Percentiles rank a stretch among this genome's conserved stretches.
Evolutionary conservation across 768 basidiomycete species (phyloP).

Genomic region (Megacollybia marginata): DNA sequence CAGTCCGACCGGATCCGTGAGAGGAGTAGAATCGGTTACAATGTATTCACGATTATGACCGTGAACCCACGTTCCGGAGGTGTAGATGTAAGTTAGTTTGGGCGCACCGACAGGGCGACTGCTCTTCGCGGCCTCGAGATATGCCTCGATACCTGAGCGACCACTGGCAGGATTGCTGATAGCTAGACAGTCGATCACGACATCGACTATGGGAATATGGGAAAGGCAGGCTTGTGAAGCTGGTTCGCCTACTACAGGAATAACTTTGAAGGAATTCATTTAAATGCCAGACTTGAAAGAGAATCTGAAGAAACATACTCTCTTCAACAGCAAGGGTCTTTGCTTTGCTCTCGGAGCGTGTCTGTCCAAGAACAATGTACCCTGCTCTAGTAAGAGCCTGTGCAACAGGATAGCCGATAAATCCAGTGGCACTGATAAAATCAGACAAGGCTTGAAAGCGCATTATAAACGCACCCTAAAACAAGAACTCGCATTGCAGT

Average conservation of each 20-base stretch:
- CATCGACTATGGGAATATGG: slow-evolving; percentile 24
- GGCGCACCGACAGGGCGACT: neutral
- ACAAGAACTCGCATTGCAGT: slow-evolving; percentile 18
- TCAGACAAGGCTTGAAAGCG: neutral
- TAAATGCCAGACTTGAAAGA: neutral
- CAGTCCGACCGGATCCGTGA: slow-evolving; percentile 14
- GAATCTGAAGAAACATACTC: slow-evolving; percentile 17
- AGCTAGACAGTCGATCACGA: slow-evolving; percentile 24
- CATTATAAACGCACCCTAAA: slow-evolving; percentile 12
- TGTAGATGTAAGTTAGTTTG: neutral
- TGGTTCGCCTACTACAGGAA: slow-evolving; percentile 25
- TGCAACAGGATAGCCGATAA: slow-evolving; percentile 34
- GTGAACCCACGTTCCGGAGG: neutral
- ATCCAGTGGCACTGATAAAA: slow-evolving; percentile 31
- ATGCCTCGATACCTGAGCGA: slow-evolving; percentile 11
- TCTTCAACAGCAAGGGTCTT: slow-evolving; percentile 30
- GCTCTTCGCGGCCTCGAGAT: neutral
- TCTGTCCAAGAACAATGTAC: slow-evolving; percentile 37
- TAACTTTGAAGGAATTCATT: slow-evolving; percentile 15
- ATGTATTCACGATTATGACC: slow-evolving; percentile 22
- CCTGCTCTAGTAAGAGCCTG: slow-evolving; percentile 38
- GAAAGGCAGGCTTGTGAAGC: slow-evolving; percentile 16
- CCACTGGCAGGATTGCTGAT: slow-evolving; percentile 14
- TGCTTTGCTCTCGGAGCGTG: slow-evolving; percentile 27
- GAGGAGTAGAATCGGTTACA: slow-evolving; percentile 26